phyloP scores from a whole-genome alignment of 208 protist genomes.

The Trypanosoma avium region DNA sequence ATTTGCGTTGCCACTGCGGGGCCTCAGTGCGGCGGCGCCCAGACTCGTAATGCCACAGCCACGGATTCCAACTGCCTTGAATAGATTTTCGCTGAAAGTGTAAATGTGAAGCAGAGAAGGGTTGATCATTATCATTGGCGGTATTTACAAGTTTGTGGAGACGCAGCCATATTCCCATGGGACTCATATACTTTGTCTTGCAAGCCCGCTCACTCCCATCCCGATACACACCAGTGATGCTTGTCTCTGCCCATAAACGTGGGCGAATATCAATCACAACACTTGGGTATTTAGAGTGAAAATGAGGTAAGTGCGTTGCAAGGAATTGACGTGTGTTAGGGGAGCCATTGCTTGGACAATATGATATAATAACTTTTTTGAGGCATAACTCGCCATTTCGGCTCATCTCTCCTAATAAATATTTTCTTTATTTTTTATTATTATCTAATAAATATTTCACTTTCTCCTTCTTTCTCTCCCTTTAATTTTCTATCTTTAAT shows the following conservation, averaged over 20 bases:
- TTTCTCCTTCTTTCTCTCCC: no score
- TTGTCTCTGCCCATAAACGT: constrained; percentile 68
- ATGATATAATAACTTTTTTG: constrained; percentile 82
- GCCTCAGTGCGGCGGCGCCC: constrained; percentile 30
- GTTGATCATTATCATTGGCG: constrained; percentile 65
- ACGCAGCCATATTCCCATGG: constrained; percentile 77
- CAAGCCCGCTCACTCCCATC: constrained; percentile 76
- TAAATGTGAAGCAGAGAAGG: constrained; percentile 60
- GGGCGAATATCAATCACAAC: constrained; percentile 77
- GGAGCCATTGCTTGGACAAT: constrained; percentile 62
- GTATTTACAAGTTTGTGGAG: constrained; percentile 75
- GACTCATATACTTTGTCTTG: constrained; percentile 50
- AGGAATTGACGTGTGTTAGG: constrained; percentile 78
- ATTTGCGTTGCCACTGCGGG: constrained; percentile 64
- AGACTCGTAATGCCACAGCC: constrained; percentile 75
- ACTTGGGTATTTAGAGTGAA: constrained; percentile 69
- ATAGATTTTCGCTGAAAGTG: constrained; percentile 70
- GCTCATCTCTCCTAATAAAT: constrained; percentile 65
- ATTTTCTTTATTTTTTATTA: no score
- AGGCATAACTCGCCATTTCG: constrained; percentile 80
- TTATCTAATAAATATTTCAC: no score
- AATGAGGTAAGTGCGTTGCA: constrained; percentile 66
- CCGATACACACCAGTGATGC: constrained; percentile 83
- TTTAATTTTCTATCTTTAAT: no score
- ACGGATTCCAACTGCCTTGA: constrained; percentile 83